Conservation (phyloP, 2,329 filamentous ascomycete genomes). For the Cryphonectria nitschkei region DNA sequence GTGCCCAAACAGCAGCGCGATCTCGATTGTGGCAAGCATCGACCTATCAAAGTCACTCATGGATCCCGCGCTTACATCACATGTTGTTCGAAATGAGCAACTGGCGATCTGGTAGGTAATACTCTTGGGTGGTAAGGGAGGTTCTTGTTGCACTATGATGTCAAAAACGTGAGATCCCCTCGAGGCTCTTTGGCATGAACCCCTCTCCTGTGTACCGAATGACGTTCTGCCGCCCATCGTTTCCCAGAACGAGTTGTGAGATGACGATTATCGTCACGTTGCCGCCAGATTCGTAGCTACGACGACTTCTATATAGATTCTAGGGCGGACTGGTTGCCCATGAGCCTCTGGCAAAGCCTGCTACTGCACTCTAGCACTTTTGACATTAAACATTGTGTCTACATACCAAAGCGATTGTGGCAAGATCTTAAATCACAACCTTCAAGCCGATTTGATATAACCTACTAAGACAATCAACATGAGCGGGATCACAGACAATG, state of each 20-base stretch:
- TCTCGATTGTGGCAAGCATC: background rate
- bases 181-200: conserved; percentile 19
- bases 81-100: background rate
- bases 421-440: background rate
- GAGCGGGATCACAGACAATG: conserved; percentile 25
- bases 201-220: conserved; percentile 17
- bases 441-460: too few relatives aligned
- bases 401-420: background rate
- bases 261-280: conserved; percentile 19
- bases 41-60: background rate
- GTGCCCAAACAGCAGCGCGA: background rate
- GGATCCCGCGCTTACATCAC: background rate
- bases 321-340: background rate
- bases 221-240: conserved; percentile 25
- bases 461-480: conserved; percentile 1
- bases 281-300: background rate
- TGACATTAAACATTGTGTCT: background rate
- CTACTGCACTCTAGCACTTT: background rate
- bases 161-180: conserved; percentile 8
- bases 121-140: conserved; percentile 18
- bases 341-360: background rate
- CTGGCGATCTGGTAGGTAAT: conserved; percentile 1
- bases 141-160: conserved; percentile 11
- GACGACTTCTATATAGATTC: conserved; percentile 6
- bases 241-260: conserved; percentile 10